Evolutionary conservation across 2,329 filamentous ascomycete species (phyloP).

Genomic region (Whalleya microplaca): DNA sequence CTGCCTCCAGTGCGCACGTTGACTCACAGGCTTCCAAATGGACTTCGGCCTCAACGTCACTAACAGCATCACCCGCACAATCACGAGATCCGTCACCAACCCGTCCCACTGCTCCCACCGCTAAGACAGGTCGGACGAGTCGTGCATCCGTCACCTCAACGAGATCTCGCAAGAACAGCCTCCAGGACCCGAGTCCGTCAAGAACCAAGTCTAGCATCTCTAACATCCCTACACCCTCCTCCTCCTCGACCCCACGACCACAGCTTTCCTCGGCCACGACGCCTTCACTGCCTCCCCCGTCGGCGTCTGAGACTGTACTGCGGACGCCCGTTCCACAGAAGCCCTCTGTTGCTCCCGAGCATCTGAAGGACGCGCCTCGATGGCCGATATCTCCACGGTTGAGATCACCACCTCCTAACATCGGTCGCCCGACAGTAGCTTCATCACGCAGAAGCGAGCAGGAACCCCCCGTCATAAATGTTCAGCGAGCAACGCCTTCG

Average conservation of each 20-base stretch:
- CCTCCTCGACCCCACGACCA: conserved; percentile 64
- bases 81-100: conserved; percentile 39
- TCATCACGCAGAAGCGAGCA: conserved; percentile 49
- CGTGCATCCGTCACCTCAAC: conserved; percentile 40
- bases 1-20: conserved; percentile 36
- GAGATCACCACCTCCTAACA: conserved; percentile 73
- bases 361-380: conserved; percentile 60
- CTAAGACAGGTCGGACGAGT: conserved; percentile 27
- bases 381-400: conserved; percentile 80
- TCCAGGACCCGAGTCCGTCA: conserved; percentile 65
- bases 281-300: conserved; percentile 64
- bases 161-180: conserved; percentile 68
- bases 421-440: conserved; percentile 42
- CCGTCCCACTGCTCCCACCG: conserved; percentile 24
- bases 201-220: conserved; percentile 55
- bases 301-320: conserved; percentile 60
- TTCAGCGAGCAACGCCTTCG: conserved; percentile 54
- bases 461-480: conserved; percentile 56
- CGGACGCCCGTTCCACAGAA: conserved; percentile 70
- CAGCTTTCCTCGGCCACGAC: conserved; percentile 69
- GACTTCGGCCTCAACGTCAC: conserved; percentile 38
- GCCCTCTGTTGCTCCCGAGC: conserved; percentile 51
- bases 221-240: conserved; percentile 62
- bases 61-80: conserved; percentile 35
- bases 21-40: conserved; percentile 39